These are phyloP conservation scores for Suillus discolor DNA, from an alignment of 768 basidiomycete genomes.

Conservation along the genomic window DNA sequence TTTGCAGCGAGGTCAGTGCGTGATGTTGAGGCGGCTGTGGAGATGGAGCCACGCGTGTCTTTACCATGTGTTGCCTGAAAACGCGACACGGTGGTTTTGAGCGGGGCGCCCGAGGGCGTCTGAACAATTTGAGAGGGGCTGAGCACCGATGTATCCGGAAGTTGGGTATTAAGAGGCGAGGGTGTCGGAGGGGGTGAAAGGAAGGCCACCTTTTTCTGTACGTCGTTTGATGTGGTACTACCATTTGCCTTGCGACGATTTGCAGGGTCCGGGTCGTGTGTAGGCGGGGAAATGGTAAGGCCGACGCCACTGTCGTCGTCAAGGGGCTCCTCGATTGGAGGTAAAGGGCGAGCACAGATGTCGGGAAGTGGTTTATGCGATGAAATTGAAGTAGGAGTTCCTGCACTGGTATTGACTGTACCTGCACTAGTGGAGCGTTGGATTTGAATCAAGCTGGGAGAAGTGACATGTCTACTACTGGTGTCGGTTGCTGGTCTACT, in stretches of 20 bases:
- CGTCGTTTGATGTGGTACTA: conserved; percentile 42
- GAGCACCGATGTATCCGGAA: conserved; percentile 48
- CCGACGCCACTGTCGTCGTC: conserved; percentile 38
- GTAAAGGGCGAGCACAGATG: conserved; percentile 50
- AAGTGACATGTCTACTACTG: conserved; percentile 19
- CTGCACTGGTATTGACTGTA: conserved; percentile 34
- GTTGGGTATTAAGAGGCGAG: conserved; percentile 42
- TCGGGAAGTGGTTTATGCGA: conserved; percentile 77
- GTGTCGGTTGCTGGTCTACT: not conserved
- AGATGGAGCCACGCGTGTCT: conserved; percentile 65
- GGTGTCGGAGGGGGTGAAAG: conserved; percentile 80
- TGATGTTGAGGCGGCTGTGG: conserved; percentile 61
- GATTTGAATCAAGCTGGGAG: conserved; percentile 23
- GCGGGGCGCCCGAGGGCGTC: conserved; percentile 31
- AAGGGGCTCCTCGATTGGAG: conserved; percentile 46
- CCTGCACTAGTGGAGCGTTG: conserved; percentile 32
- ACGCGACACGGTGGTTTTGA: conserved; percentile 74
- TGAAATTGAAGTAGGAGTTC: conserved; percentile 48
- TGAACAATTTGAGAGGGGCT: conserved; percentile 29
- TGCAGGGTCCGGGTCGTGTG: conserved; percentile 24
- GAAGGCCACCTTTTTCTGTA: conserved; percentile 87
- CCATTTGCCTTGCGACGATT: conserved; percentile 43
- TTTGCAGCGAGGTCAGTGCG: conserved; percentile 61
- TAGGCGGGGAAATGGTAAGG: conserved; percentile 29
- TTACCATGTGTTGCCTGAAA: conserved; percentile 76